A percentile compares a stretch with the other conserved stretches of the same genome.
Conservation (phyloP, 163 green algal genomes). For the Prototheca wickerhamii region DNA sequence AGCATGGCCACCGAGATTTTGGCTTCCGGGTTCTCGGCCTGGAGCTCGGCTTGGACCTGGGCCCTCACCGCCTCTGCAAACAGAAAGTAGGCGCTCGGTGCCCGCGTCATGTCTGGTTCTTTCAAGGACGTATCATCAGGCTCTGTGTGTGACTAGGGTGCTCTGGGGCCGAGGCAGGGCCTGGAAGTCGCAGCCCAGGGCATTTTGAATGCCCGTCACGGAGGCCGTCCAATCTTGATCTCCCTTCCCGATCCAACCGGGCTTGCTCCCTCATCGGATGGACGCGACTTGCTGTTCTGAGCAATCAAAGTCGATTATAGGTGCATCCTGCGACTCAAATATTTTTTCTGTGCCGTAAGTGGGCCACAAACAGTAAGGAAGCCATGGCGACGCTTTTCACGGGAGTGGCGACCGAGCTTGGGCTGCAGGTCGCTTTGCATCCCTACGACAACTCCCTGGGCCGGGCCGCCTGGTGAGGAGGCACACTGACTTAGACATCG, state of each 20-base stretch:
- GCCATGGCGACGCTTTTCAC: constrained; percentile 2
- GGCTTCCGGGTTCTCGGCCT: constrained; percentile 7
- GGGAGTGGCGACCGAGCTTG: constrained; percentile 11
- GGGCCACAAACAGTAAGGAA: neutral
- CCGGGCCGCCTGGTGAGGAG: constrained; percentile 17
- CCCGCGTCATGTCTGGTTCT: constrained; percentile 2
- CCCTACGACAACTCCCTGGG: constrained; percentile 21
- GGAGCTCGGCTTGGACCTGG: constrained; percentile 9
- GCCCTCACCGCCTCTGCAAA: constrained; percentile 25
- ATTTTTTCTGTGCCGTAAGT: neutral
- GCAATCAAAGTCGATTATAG: too few species aligned
- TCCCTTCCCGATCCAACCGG: too few species aligned
- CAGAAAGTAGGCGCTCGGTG: constrained; percentile 34
- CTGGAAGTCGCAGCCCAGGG: too few species aligned
- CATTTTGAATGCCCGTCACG: too few species aligned
- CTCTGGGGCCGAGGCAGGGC: too few species aligned
- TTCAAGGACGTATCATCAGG: too few species aligned
- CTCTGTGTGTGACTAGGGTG: too few species aligned
- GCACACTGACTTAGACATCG: neutral
- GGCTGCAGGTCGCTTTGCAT: constrained; percentile 33
- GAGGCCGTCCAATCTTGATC: too few species aligned
- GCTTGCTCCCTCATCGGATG: too few species aligned
- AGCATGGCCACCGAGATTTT: constrained; percentile 31
- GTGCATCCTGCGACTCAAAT: neutral
- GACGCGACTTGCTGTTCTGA: too few species aligned